Base-by-base conservation (phyloP, 139 green algal genomes). In the Coelastrella sp. region DNA sequence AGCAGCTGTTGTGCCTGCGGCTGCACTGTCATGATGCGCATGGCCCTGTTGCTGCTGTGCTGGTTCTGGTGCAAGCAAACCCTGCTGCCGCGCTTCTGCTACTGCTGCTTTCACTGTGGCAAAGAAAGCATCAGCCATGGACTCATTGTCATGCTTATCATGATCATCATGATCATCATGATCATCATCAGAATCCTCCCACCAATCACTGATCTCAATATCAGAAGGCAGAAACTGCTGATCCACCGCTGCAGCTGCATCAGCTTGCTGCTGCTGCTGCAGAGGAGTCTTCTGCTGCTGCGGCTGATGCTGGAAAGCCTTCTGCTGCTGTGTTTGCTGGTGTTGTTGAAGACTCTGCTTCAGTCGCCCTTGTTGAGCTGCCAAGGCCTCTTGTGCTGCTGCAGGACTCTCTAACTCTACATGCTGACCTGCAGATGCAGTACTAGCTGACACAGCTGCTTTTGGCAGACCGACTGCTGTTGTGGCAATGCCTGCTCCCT, bases 161-260 rank as follows among this genome's bases (percentile, higher is more conserved):
- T 10, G 9, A 60, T 76, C n/a, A 3, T 27, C 1, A 76, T 76
- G 7, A 35, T 76, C 68, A 60, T 76, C n/a, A 3, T 27, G 0
- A 76, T 76, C 68, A 35, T 76, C 68, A 35, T 76, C 68, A 76
- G 68, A 76, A 24, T 76, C 68, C 35, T 76, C 68, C 68, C 68
- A 76, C 68, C 68, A 76, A 76, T 76, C 68, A 24, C 17, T 24
- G 68, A 76, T 76, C 68, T 76, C 7, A 76, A 4, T 4, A 76
- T 76, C 68, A 49, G 35, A 49, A 49, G 35, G 35, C 35, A 49
- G 35, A 49, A 49, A 49, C 35, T 49, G 35, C 35, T 49, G 35
- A 49, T 49, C 35, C 35, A 49, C 35, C 3, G 35, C 35, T 49
- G 35, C 35, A 49, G 35, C 35, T 49, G 3, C 35, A 49, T 49